Conservation (phyloP, 345 rosid species). For the Salix purpurea region DNA sequence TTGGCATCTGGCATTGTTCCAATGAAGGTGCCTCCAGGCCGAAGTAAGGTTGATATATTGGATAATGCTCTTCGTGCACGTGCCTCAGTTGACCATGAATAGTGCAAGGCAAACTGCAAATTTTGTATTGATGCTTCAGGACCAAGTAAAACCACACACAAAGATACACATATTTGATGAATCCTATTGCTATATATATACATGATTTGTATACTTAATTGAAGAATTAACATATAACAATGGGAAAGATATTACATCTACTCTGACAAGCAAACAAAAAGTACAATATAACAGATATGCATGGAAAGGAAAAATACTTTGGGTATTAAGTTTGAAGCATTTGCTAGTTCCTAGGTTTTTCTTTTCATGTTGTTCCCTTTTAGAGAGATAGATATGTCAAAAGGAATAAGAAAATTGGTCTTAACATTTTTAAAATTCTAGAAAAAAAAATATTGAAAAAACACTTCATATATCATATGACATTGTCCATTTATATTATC, state of each 20-base stretch:
- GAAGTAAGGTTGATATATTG: conserved; percentile 87
- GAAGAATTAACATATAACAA: not conserved
- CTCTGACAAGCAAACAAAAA: not conserved
- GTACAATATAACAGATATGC: not conserved
- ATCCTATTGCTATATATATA: not conserved
- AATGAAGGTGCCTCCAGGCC: conserved; percentile 87
- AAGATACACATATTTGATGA: not conserved
- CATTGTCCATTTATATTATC: not conserved
- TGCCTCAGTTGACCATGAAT: conserved; percentile 94
- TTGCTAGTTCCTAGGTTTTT: not conserved
- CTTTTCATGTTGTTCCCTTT: not conserved
- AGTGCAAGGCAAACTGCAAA: conserved; percentile 91
- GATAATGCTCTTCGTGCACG: conserved; percentile 91
- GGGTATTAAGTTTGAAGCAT: not conserved
- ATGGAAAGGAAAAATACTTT: not conserved
- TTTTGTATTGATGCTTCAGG: conserved; percentile 11
- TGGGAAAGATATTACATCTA: not conserved
- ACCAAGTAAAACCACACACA: conserved; percentile 5
- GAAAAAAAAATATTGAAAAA: not conserved
- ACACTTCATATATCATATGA: not conserved
- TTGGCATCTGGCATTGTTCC: conserved; percentile 99
- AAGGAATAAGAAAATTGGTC: not conserved
- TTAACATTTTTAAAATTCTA: not conserved
- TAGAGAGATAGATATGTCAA: not conserved
- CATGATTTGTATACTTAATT: not conserved